These are phyloP conservation scores for Westerdykella aurantiaca DNA, from an alignment of 2,329 filamentous ascomycete species.

Conservation along the genomic window DNA sequence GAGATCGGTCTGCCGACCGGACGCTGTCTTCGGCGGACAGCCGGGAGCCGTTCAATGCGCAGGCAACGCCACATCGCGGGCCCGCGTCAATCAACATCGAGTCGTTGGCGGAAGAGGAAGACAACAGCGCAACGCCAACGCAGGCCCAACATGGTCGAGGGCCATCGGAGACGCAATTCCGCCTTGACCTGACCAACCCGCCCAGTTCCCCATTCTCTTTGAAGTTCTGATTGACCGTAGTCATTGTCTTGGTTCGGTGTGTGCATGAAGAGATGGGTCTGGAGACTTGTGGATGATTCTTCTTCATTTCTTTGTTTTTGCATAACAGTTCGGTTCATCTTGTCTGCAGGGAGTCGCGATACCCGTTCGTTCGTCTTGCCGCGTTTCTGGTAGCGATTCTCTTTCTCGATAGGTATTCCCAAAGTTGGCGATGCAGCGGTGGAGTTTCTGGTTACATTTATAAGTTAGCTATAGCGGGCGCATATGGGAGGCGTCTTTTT, in stretches of 20 bases:
- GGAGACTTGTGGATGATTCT: constrained; percentile 13
- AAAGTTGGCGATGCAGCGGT: constrained; percentile 24
- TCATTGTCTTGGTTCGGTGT: background rate
- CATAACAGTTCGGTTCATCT: constrained; percentile 24
- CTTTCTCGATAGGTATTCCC: constrained; percentile 16
- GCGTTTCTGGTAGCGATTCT: constrained; percentile 24
- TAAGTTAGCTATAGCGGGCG: too few species aligned
- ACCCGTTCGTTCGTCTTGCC: constrained; percentile 27
- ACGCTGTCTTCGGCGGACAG: constrained; percentile 26
- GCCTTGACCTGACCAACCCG: constrained; percentile 31
- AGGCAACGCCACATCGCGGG: constrained; percentile 20
- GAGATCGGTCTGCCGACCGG: constrained; percentile 26
- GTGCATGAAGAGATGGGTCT: constrained; percentile 1
- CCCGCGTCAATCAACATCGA: constrained; percentile 21
- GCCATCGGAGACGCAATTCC: constrained; percentile 28
- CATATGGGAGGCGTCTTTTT: too few species aligned
- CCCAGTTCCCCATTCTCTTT: constrained; percentile 36
- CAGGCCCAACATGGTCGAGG: constrained; percentile 30
- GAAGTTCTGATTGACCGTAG: constrained; percentile 26
- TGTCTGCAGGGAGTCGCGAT: constrained; percentile 31
- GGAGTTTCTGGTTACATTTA: constrained; percentile 26
- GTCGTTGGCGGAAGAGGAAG: constrained; percentile 19
- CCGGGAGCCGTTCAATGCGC: constrained; percentile 19
- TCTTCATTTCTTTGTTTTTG: constrained; percentile 12
- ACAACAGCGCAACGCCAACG: constrained; percentile 29